A percentile compares a stretch with the other conserved stretches of the same genome.
These are phyloP conservation scores for Nectriaceae sp. DNA, from an alignment of 2,329 filamentous ascomycete genomes.

Conservation along the genomic window DNA sequence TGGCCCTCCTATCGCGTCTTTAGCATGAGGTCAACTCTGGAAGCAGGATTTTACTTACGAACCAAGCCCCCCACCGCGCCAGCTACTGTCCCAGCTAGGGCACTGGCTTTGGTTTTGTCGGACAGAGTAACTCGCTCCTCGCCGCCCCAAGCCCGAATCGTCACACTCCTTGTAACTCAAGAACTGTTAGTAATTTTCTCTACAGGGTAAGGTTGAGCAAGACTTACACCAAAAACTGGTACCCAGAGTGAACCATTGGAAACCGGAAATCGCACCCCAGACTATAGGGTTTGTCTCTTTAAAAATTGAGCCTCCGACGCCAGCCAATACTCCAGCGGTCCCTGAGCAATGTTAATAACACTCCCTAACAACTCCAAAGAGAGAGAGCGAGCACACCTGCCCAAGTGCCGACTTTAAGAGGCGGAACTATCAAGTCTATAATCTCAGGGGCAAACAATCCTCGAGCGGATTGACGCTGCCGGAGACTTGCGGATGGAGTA, in stretches of 20 bases:
- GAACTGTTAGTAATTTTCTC: slow-evolving; percentile 10
- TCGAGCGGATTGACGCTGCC: slow-evolving; percentile 28
- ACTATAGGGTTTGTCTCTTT: slow-evolving; percentile 66
- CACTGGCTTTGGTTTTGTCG: slow-evolving; percentile 68
- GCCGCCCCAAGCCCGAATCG: slow-evolving; percentile 50
- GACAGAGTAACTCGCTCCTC: slow-evolving; percentile 53
- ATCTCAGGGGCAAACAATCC: slow-evolving; percentile 46
- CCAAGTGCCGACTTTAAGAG: slow-evolving; percentile 60
- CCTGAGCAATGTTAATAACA: slow-evolving; percentile 44
- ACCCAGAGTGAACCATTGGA: slow-evolving; percentile 81
- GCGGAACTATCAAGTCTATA: slow-evolving; percentile 47
- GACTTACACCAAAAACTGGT: slow-evolving; percentile 73
- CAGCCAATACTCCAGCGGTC: slow-evolving; percentile 61
- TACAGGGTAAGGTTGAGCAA: background rate
- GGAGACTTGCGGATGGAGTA: slow-evolving; percentile 20
- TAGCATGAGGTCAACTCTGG: slow-evolving; percentile 9
- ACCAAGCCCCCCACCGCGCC: slow-evolving; percentile 60
- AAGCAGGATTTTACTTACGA: slow-evolving; percentile 42
- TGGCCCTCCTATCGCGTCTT: slow-evolving; percentile 46
- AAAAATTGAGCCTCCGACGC: slow-evolving; percentile 71
- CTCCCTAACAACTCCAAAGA: slow-evolving; percentile 8
- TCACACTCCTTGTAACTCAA: slow-evolving; percentile 50
- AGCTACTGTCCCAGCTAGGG: slow-evolving; percentile 70
- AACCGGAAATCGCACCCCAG: slow-evolving; percentile 70
- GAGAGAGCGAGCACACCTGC: slow-evolving; percentile 47